phyloP scores from a whole-genome alignment of 352 stramenopile species.

The Pythium catenulatum region DNA sequence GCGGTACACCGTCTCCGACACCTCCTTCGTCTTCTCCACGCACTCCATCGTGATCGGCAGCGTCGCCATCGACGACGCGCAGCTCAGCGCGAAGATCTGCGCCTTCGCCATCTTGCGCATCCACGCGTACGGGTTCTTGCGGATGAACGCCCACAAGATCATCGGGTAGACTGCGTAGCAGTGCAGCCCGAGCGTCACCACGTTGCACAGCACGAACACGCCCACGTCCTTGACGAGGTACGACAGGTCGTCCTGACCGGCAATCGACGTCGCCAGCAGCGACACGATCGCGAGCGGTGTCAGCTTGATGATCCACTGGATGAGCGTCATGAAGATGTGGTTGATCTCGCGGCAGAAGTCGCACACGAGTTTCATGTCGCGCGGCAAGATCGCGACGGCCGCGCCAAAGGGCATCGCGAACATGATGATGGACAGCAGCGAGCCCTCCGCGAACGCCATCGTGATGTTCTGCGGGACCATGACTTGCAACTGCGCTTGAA shows the following conservation, averaged over 20 bases:
- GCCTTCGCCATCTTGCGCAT: slow-evolving; percentile 62
- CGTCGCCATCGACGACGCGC: slow-evolving; percentile 70
- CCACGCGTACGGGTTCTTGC: slow-evolving; percentile 64
- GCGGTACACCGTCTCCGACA: slow-evolving; percentile 56
- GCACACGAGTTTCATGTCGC: neutral
- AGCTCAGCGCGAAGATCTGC: slow-evolving; percentile 68
- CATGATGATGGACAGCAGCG: slow-evolving; percentile 48
- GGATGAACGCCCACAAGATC: slow-evolving; percentile 56
- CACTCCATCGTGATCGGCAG: slow-evolving; percentile 68
- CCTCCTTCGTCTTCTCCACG: slow-evolving; percentile 55
- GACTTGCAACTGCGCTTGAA: slow-evolving; percentile 27
- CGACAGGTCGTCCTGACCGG: too few species aligned
- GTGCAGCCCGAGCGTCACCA: too few species aligned
- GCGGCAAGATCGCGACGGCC: slow-evolving; percentile 22
- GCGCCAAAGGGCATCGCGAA: slow-evolving; percentile 40
- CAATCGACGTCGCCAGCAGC: too few species aligned
- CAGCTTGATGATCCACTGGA: too few species aligned
- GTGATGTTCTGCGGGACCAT: slow-evolving; percentile 43
- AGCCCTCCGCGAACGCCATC: slow-evolving; percentile 22
- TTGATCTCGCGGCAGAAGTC: slow-evolving; percentile 23
- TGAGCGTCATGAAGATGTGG: too few species aligned
- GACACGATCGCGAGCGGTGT: too few species aligned
- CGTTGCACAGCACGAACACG: too few species aligned
- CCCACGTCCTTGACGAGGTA: too few species aligned
- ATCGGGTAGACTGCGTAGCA: slow-evolving; percentile 70